A percentile compares a stretch with the other conserved stretches of the same genome.
These are phyloP conservation scores for Actinidia arguta DNA, from an alignment of 179 eudicot species.

Conservation along the genomic window DNA sequence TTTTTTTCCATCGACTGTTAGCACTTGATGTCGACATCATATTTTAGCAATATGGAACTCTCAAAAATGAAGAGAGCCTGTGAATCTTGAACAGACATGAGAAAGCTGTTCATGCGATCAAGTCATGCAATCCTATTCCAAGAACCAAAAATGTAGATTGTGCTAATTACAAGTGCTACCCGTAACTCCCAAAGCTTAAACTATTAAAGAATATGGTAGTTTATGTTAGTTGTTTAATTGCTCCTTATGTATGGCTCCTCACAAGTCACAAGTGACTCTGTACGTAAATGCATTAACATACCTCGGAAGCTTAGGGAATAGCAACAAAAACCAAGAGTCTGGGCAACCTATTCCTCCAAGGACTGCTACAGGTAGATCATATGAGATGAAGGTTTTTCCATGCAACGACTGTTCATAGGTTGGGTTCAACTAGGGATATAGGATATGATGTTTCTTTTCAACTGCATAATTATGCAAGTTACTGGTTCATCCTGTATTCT, in stretches of 20 bases:
- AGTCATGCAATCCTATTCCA: neutral
- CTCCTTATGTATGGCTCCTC: neutral
- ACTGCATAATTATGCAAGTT: neutral
- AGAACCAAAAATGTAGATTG: neutral
- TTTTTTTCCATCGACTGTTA: too few relatives aligned
- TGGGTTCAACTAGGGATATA: neutral
- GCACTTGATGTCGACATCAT: neutral
- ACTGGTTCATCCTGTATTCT: neutral
- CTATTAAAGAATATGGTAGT: neutral
- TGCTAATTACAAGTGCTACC: neutral
- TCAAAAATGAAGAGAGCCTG: neutral
- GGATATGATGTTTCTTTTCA: neutral
- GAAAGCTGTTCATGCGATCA: neutral
- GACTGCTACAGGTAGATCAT: neutral
- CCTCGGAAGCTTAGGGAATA: neutral
- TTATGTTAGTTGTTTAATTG: neutral
- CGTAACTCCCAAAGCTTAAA: neutral
- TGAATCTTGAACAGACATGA: neutral
- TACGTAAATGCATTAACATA: neutral
- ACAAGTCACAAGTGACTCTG: neutral
- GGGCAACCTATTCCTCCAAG: neutral
- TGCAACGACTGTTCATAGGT: neutral
- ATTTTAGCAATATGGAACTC: neutral
- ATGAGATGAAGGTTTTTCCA: neutral
- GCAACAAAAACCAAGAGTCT: neutral